These are phyloP conservation scores for Mycosphaerella arachidis DNA, from an alignment of 2,329 filamentous ascomycete species.

Conservation along the genomic window DNA sequence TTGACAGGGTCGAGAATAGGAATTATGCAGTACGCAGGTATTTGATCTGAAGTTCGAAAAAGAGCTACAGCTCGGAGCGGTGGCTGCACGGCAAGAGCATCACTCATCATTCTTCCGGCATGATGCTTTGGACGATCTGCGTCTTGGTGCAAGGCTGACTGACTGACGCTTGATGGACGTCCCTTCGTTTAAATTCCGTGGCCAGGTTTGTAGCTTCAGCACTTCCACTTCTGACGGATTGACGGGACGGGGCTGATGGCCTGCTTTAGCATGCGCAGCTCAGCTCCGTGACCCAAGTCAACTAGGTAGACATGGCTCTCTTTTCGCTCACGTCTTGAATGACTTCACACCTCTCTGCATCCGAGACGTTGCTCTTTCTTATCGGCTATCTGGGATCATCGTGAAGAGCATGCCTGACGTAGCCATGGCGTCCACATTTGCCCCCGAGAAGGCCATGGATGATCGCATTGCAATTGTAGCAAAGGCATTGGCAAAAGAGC, in stretches of 20 bases:
- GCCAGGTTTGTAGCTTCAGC: background rate
- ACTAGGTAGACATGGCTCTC: background rate
- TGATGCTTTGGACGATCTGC: too few relatives aligned
- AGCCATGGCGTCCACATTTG: constrained; percentile 6
- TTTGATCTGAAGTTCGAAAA: background rate
- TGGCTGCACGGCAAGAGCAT: background rate
- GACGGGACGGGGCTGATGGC: background rate
- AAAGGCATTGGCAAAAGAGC: constrained; percentile 35
- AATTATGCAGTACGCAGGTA: background rate
- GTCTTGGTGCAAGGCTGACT: too few relatives aligned
- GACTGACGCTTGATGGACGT: too few relatives aligned
- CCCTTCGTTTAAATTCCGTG: too few relatives aligned
- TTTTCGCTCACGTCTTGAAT: background rate
- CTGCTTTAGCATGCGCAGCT: background rate
- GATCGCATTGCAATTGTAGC: constrained; percentile 6
- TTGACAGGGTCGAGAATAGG: background rate
- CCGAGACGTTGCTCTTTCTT: background rate
- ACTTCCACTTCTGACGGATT: background rate
- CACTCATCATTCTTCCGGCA: too few relatives aligned
- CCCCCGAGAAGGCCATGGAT: constrained; percentile 8
- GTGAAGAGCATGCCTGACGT: background rate
- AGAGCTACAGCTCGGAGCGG: background rate
- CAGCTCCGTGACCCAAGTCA: background rate
- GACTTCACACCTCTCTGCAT: background rate
- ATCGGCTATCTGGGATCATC: background rate